Base-by-base conservation (phyloP, 495 filamentous ascomycete genomes). In the Aspergillus cavernicola region DNA sequence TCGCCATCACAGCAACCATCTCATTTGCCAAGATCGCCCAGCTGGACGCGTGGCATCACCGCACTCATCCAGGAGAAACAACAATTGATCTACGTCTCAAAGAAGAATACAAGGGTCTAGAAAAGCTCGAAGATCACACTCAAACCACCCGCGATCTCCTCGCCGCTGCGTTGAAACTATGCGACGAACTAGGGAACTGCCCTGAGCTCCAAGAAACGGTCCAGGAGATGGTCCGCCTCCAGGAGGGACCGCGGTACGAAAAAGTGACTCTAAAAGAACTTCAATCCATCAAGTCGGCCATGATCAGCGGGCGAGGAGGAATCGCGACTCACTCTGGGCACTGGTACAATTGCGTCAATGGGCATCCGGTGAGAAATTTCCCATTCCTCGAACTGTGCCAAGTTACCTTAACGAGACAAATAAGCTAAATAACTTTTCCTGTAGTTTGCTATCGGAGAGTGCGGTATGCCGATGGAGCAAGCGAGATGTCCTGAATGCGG, bases 331-430 rank as follows among this genome's bases (percentile, higher is more conserved):
- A 51, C 28, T 51, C 48, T 19, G 48, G 48, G 84, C 52, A 51
- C 23, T 51, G 48, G 48, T 51, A 51, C 38, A 51, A 51, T 51
- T 51, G 48, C 26, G 63, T 42, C 37, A 87, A 87, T 66, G 77
- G 78, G 4, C 81, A 88, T 63, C 82, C 85, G 13, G 58, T 60
- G 40, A 43, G 40, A 43, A 11, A 43, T 43, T 7, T 43, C 40
- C 40, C 40, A 43, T 43, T 11, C 15, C 40, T 22, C 40, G 15
- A 11, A 20, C 40, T 28, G 26, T 43, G 11, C 40, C 15, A 20
- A 26, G 15, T 43, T 43, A 43, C 40, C 36, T 38, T 28, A 28
- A 43, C 40, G 28, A 43, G 40, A 43, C 40, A 41, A n/a, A 28
- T 43, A 43, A 13, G 23, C 40, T 43, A 43, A 43, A 43, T 12